Conservation (phyloP, 345 rosid genomes). For the Murraya paniculata region DNA sequence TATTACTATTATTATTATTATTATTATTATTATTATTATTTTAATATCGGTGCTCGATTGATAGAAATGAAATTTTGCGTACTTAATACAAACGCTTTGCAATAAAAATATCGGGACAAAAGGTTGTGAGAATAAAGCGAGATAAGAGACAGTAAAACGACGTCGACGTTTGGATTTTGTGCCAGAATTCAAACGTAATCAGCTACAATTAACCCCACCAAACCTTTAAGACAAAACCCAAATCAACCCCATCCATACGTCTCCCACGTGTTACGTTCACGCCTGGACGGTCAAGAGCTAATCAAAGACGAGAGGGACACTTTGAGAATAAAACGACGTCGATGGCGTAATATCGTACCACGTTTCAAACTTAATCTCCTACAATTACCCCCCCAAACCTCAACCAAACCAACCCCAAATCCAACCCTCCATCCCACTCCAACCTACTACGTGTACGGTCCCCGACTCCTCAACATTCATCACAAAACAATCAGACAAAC, state of each 20-base stretch:
- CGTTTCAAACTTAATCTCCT: slow-evolving; percentile 11
- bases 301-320: background rate
- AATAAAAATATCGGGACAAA: too few species aligned
- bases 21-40: too few species aligned
- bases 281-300: background rate
- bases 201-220: background rate
- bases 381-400: background rate
- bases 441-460: background rate
- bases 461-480: background rate
- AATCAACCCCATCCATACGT: background rate
- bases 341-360: background rate
- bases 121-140: too few species aligned
- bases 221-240: background rate
- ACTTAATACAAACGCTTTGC: too few species aligned
- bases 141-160: background rate
- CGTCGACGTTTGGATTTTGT: background rate
- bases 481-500: background rate
- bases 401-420: background rate
- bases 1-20: too few species aligned
- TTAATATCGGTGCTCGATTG: too few species aligned
- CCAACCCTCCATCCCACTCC: background rate
- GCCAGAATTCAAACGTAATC: background rate
- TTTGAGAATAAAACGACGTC: background rate
- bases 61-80: too few species aligned
- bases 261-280: background rate